Evolutionary conservation across 2,329 filamentous ascomycete species (phyloP), one percentile per base, ranked within the genome.

Genomic region (Corniculantispora saksenae): DNA sequence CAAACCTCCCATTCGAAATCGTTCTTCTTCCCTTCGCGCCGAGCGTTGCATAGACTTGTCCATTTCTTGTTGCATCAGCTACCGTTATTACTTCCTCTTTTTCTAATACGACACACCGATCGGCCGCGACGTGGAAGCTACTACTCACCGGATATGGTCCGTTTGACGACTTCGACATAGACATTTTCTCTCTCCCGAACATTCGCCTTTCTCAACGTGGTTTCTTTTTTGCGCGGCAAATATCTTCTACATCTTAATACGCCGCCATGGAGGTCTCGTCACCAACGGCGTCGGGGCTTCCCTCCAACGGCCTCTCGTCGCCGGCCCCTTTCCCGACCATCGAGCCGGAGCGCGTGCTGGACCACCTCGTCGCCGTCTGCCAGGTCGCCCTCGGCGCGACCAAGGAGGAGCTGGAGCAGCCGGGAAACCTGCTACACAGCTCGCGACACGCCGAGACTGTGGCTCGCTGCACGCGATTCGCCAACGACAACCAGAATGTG

Each of bases 401-500:
- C 65, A 88, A 88, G 74, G 83, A 87, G 68, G 94, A 99, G 74
- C 87, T 99, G 63, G 89, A 94, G 76, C 86, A 87, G 69, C 82
- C 89, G 19, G 93, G 92, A 68, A 97, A 92, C 81, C 83, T 99
- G 78, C 84, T 99, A 67, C 93, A 93, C 66, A 84, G 89, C 72
- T 79, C 83, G 65, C 87, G 85, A 70, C 86, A 92, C 70, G 81
- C 84, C 62, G 94, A 98, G 72, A 97, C 95, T 8, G 81, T 97
- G 64, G 89, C 93, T 75, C 87, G 93, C 81, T 97, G 94, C 78
- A 88, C 89, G 70, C 90, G 94, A 72, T 98, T 98, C 79, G 93
- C 93, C 66, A 88, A 89, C 67, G 96, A 99, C 79, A 85, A 91
- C 66, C 93, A 97, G 80, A 89, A 90, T 68, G 93, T 91, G 63